Base-by-base conservation (phyloP, 805 yeast species). In the Saturnispora bothae region DNA sequence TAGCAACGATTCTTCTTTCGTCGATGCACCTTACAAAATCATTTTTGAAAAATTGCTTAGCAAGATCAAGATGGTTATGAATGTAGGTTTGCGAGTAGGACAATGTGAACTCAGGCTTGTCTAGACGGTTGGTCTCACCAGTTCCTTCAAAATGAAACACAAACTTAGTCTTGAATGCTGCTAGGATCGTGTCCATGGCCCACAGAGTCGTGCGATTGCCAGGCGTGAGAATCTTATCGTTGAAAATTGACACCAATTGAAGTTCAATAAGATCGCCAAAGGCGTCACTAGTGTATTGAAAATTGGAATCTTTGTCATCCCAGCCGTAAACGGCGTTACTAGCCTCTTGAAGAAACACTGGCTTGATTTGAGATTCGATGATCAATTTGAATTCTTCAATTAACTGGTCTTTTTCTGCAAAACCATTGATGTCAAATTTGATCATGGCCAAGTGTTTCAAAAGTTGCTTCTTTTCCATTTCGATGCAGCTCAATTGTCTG, bases 71-170 rank as follows among this genome's bases (percentile, higher is more conserved):
- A 32, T 45, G 61, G 49, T 39, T 47, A 4, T 49, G 45, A 15
- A 72, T 38, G 43, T 66, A 70, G 12, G 63, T 60, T 41, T 65
- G 68, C 5, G 71, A 51, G 47, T 68, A 79, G 14, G 61, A 56
- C 42, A 79, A 65, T 3, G 76, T 69, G 79, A 84, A 80, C 51
- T 81, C 88, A 1, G 89, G 88, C 48, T 75, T 75, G 41, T 78
- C 76, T 19, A 73, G 49, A 32, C 73, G 68, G 48, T 78, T 78
- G 0, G 88, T 80, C 25, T 76, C 80, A 28, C 56, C 61, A 21
- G 66, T 59, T 4, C 70, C 61, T 34, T 70, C 69, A 49, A 80
- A 81, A 51, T 82, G 84, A 56, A 59, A 81, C 29, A 64, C 58
- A 50, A 82, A 74, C 30, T 82, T 64, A 10, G 64, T 46, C 6